Percentiles rank a stretch among this genome's conserved stretches.
These are phyloP conservation scores for Chlorella sp. DNA, from an alignment of 139 green algal species.

Conservation along the genomic window DNA sequence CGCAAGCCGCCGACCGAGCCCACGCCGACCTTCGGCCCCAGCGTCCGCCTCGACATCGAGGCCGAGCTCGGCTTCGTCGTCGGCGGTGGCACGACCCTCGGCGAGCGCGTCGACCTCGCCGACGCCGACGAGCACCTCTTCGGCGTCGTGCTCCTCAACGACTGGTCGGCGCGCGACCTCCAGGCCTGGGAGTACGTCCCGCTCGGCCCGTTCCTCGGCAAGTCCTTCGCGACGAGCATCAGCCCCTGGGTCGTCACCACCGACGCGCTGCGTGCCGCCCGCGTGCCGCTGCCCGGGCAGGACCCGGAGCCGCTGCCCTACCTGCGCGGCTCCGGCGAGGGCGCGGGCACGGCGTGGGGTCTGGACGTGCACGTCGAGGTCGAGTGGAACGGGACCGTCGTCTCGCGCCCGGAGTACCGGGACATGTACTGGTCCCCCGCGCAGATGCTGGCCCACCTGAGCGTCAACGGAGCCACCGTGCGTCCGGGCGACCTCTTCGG, in stretches of 20 bases:
- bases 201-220: constrained; percentile 87
- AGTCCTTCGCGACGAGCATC: constrained; percentile 89
- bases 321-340: constrained; percentile 22
- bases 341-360: not conserved
- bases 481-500: constrained; percentile 77
- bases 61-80: constrained; percentile 62
- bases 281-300: constrained; percentile 23
- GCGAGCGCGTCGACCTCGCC: constrained; percentile 43
- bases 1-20: too few relatives aligned
- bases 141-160: constrained; percentile 85
- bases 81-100: constrained; percentile 70
- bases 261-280: constrained; percentile 82
- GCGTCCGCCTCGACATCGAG: too few relatives aligned
- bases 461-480: constrained; percentile 77
- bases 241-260: constrained; percentile 88
- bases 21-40: too few relatives aligned
- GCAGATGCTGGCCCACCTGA: constrained; percentile 96
- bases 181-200: constrained; percentile 92
- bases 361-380: not conserved
- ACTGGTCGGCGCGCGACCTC: constrained; percentile 92
- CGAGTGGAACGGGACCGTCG: not conserved
- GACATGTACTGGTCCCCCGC: constrained; percentile 79
- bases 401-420: not conserved
- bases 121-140: constrained; percentile 75
- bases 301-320: constrained; percentile 67